Percentiles rank a stretch among this genome's conserved stretches.
Conservation (phyloP, 2,329 filamentous ascomycete genomes). For the Clarireedia hainanense region DNA sequence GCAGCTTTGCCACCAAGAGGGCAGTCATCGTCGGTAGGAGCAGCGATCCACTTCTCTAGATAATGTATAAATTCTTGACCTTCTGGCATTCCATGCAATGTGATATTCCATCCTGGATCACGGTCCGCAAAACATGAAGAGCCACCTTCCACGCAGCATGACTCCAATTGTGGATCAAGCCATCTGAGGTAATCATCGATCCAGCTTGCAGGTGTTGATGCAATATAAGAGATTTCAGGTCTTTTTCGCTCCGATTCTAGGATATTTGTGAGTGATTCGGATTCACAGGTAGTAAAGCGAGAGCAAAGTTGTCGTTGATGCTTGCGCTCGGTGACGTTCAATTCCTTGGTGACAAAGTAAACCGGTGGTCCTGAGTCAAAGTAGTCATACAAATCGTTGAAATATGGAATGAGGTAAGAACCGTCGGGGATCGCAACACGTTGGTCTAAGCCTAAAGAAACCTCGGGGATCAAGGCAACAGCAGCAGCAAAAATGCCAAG, state of each 20-base stretch:
- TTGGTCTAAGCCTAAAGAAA: constrained; percentile 86
- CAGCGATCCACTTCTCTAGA: constrained; percentile 70
- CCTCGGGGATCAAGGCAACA: constrained; percentile 73
- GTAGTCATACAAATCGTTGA: constrained; percentile 91
- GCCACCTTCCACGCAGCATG: constrained; percentile 33
- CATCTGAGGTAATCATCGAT: constrained; percentile 94
- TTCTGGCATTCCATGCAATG: constrained; percentile 84
- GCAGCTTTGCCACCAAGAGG: constrained; percentile 82
- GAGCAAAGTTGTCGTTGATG: constrained; percentile 86
- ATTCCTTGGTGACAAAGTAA: constrained; percentile 82
- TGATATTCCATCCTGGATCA: constrained; percentile 79
- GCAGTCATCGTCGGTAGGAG: constrained; percentile 76
- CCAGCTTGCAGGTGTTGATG: constrained; percentile 87
- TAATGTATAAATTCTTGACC: constrained; percentile 87
- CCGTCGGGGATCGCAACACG: constrained; percentile 88
- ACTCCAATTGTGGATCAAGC: constrained; percentile 79
- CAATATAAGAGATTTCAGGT: constrained; percentile 77
- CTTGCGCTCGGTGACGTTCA: constrained; percentile 67
- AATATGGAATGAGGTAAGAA: constrained; percentile 93
- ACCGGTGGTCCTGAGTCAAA: constrained; percentile 87
- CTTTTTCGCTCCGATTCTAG: constrained; percentile 92
- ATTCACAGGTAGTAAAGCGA: constrained; percentile 80
- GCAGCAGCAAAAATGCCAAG: constrained; percentile 80
- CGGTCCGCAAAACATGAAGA: constrained; percentile 74
- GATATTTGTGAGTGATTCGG: constrained; percentile 77